These are phyloP conservation scores for Trichoderma breve DNA, from an alignment of 2,329 filamentous ascomycete species.

Conservation along the genomic window DNA sequence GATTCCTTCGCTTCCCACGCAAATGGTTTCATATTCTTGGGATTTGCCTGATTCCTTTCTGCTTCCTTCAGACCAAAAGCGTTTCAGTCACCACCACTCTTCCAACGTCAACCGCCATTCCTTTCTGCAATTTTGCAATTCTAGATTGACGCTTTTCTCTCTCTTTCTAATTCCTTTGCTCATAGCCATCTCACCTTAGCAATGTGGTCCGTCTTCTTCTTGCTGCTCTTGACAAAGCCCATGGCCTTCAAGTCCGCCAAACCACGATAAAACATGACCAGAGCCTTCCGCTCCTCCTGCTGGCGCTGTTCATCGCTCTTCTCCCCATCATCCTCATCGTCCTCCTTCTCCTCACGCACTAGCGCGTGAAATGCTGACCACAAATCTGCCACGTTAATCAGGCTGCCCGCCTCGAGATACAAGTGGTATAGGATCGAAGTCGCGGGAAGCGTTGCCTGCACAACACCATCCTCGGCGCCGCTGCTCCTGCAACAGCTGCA, in stretches of 20 bases:
- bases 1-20: not conserved
- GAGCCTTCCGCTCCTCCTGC: conserved; percentile 53
- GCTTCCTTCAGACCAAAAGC: not conserved
- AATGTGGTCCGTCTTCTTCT: conserved; percentile 89
- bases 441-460: conserved; percentile 63
- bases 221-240: conserved; percentile 84
- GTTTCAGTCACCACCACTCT: not conserved
- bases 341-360: conserved; percentile 43
- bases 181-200: conserved; percentile 82
- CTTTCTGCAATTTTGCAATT: not conserved
- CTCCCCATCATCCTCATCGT: conserved; percentile 46
- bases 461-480: conserved; percentile 37
- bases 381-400: conserved; percentile 77
- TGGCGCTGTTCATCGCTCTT: conserved; percentile 36
- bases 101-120: not conserved
- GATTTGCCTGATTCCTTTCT: not conserved
- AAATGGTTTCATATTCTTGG: not conserved
- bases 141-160: not conserved
- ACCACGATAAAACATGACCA: conserved; percentile 80
- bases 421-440: conserved; percentile 75
- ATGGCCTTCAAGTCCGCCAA: conserved; percentile 82
- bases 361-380: conserved; percentile 74
- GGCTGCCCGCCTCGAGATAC: conserved; percentile 71
- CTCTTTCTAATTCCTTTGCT: not conserved
- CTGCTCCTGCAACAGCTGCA: conserved; percentile 64